phyloP scores from a whole-genome alignment of 768 basidiomycete genomes.

The Naganishia randhawae region DNA sequence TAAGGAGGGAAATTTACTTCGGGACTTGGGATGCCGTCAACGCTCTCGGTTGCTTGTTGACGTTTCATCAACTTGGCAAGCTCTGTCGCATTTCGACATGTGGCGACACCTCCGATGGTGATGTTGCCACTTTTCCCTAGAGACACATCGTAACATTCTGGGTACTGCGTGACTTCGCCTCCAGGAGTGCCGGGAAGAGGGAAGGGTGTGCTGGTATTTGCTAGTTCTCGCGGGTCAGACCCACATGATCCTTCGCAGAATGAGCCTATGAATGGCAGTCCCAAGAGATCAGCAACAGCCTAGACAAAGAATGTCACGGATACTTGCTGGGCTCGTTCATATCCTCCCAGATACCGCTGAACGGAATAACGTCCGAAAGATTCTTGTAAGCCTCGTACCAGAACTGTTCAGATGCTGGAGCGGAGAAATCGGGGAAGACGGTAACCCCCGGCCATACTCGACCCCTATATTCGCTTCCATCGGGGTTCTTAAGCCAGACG shows the following conservation, averaged over 20 bases:
- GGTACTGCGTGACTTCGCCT: conserved; percentile 56
- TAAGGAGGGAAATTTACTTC: conserved; percentile 61
- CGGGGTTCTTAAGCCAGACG: conserved; percentile 70
- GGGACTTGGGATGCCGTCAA: conserved; percentile 47
- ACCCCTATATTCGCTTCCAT: conserved; percentile 68
- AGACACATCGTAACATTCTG: conserved; percentile 67
- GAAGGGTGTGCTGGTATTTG: conserved; percentile 59
- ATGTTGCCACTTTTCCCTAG: conserved; percentile 69
- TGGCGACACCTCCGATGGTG: conserved; percentile 40
- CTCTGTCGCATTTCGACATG: conserved; percentile 21
- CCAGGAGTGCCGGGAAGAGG: conserved; percentile 61
- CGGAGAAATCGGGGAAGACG: conserved; percentile 55
- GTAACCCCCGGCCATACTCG: conserved; percentile 62
- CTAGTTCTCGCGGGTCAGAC: conserved; percentile 51
- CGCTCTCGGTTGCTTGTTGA: conserved; percentile 48
- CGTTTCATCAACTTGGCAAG: conserved; percentile 51
- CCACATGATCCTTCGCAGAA: conserved; percentile 59
- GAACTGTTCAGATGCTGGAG: conserved; percentile 55
- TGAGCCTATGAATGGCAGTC: conserved; percentile 42
- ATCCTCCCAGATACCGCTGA: conserved; percentile 63
- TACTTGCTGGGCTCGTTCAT: conserved; percentile 24
- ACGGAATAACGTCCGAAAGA: conserved; percentile 53
- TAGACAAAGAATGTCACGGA: neutral
- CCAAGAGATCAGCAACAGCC: conserved; percentile 35
- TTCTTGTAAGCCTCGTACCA: conserved; percentile 62